Percentiles rank a stretch among this genome's conserved stretches.
Evolutionary conservation across 768 basidiomycete genomes (phyloP).

Genomic region (Lentinula sp.): DNA sequence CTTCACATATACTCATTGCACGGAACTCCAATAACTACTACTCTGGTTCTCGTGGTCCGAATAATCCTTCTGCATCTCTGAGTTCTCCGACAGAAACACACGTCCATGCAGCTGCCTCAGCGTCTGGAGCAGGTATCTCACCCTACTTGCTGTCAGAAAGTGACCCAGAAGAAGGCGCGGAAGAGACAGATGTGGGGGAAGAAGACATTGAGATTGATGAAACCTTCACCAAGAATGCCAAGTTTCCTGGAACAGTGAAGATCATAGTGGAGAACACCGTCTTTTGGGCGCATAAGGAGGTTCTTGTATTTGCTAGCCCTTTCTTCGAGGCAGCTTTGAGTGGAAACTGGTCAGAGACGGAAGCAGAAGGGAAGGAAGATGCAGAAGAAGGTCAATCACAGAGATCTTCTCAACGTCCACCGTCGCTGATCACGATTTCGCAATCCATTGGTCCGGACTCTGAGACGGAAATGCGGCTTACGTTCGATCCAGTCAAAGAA

Average conservation of each 20-base stretch:
- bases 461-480: constrained; percentile 53
- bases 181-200: constrained; percentile 62
- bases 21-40: constrained; percentile 36
- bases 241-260: constrained; percentile 84
- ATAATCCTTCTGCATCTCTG: constrained; percentile 73
- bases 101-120: constrained; percentile 80
- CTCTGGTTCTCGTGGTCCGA: constrained; percentile 52
- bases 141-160: constrained; percentile 76
- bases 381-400: background rate
- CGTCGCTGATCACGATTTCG: constrained; percentile 79
- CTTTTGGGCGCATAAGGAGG: constrained; percentile 93
- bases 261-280: constrained; percentile 85
- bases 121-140: constrained; percentile 72
- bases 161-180: constrained; percentile 63
- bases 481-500: constrained; percentile 43
- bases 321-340: constrained; percentile 91
- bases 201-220: constrained; percentile 76
- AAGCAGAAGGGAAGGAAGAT: constrained; percentile 26
- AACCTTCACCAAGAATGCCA: constrained; percentile 62
- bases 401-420: background rate
- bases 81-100: constrained; percentile 86
- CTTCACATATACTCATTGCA: constrained; percentile 84
- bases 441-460: constrained; percentile 62
- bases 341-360: constrained; percentile 90
- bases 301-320: constrained; percentile 88